phyloP scores from a whole-genome alignment of 1,139 yeast genomes.

The Sugiyamaella japonica region DNA sequence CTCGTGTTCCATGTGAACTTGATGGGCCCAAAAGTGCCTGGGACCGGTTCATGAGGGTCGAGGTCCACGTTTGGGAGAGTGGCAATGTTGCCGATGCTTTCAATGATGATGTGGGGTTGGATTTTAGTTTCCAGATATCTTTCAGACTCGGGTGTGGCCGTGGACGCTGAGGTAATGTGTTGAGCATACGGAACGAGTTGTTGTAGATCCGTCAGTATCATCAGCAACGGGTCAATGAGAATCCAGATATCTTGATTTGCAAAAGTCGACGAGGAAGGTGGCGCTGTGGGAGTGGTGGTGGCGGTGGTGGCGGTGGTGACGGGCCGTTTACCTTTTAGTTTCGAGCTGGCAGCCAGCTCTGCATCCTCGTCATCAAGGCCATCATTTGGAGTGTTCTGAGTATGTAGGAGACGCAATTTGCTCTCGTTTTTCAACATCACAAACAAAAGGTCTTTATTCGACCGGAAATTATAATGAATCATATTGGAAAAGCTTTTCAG shows the following conservation, averaged over 20 bases:
- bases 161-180: constrained; percentile 7
- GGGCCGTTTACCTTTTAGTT: constrained; percentile 11
- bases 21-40: constrained; percentile 47
- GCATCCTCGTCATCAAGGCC: constrained; percentile 41
- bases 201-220: constrained; percentile 1
- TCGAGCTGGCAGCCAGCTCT: neutral
- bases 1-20: constrained; percentile 60
- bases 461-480: constrained; percentile 35
- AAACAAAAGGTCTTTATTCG: constrained; percentile 38
- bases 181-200: constrained; percentile 24
- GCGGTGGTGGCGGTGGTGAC: no score
- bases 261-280: neutral
- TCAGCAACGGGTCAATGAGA: constrained; percentile 10
- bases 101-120: constrained; percentile 34
- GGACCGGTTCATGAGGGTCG: constrained; percentile 25
- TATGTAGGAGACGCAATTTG: constrained; percentile 28
- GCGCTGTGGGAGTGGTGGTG: no score
- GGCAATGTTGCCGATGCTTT: constrained; percentile 27
- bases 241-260: constrained; percentile 5
- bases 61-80: constrained; percentile 28
- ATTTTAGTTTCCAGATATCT: constrained; percentile 19
- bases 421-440: constrained; percentile 35
- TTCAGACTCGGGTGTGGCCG: neutral
- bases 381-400: constrained; percentile 13
- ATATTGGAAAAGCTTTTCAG: constrained; percentile 34